Evolutionary conservation across 768 basidiomycete genomes (phyloP), one percentile per base, ranked within the genome.

Genomic region (Hypholoma fasciculare): DNA sequence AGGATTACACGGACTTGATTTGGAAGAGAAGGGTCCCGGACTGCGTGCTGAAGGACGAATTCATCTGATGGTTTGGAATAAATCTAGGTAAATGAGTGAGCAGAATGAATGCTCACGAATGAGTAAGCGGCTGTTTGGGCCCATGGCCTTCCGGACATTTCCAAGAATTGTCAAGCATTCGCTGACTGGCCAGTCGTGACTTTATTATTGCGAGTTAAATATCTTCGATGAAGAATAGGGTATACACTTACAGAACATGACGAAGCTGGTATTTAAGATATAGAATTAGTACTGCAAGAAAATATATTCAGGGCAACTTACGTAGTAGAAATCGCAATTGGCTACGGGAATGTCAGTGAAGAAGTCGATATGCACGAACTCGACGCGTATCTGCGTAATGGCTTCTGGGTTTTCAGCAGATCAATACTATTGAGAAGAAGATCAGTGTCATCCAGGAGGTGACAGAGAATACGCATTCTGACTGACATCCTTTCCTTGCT

Each of bases 141-240:
- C 64, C 73, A 79, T 77, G 0, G 71, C 74, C 27, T 70, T 68
- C 19, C 69, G 67, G 0, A 80, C 65, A 52, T 72, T 69, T 1
- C 54, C 61, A 1, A 81, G 65, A 42, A 81, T 78, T 30, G 64
- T 64, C 20, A 74, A 39, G 58, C 71, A 70, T 40, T 73, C 69
- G 2, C 65, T 65, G 48, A 76, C 68, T 0, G 74, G 71, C 80
- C 80, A 81, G 53, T 79, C 72, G 52, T 79, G 79, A 13, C 77
- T 79, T 23, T 23, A 23, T 23, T 23, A 23, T 23, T 23, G 23
- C 23, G 23, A 23, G 23, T 23, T 4, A 23, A 23, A 23, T 23
- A 23, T 23, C 1, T 23, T 23, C 23, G 23, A 23, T 23, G 23
- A 1, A 23, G 23, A 23, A 23, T 23, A 23, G 23, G 2, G 23